Percentiles rank a stretch among this genome's conserved stretches.
Conservation (phyloP, 1,284 basidiomycete species). For the Bjerkandera adusta region DNA sequence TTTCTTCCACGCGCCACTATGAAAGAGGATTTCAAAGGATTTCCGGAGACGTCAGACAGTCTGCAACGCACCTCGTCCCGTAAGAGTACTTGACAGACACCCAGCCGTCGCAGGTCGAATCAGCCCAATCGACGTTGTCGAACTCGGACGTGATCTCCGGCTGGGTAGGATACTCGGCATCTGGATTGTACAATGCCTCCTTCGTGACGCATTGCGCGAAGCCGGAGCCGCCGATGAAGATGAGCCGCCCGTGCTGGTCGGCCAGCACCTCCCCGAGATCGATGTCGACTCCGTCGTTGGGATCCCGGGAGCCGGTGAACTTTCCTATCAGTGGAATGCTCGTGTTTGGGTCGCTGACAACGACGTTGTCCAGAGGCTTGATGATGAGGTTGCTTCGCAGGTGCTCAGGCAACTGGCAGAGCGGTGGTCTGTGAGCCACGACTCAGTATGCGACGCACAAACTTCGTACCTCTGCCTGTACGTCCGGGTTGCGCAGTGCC, state of each 20-base stretch:
- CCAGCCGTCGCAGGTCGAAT: conserved; percentile 24
- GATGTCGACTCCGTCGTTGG: conserved; percentile 11
- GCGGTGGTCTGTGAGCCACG: not conserved
- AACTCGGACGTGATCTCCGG: conserved; percentile 22
- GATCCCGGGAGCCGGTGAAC: conserved; percentile 16
- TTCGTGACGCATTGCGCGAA: conserved; percentile 14
- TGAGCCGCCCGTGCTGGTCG: conserved; percentile 21
- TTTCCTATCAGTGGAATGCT: conserved; percentile 1
- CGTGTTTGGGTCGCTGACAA: not conserved
- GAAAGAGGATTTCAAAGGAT: no score
- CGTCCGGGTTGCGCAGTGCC: conserved; percentile 6
- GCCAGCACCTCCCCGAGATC: conserved; percentile 21
- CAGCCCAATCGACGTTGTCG: conserved; percentile 26
- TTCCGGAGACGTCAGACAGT: no score
- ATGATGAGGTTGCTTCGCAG: conserved; percentile 14
- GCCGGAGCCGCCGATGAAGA: conserved; percentile 23
- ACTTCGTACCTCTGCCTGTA: not conserved
- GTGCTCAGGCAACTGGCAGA: conserved; percentile 4
- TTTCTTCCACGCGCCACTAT: not conserved
- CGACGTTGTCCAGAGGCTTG: conserved; percentile 9
- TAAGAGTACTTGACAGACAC: conserved; percentile 18
- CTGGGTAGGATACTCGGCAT: conserved; percentile 6
- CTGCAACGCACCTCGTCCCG: not conserved
- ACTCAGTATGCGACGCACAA: not conserved
- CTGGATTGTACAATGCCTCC: not conserved